phyloP scores from a whole-genome alignment of 352 stramenopile genomes.

The Pythium utonaiense region DNA sequence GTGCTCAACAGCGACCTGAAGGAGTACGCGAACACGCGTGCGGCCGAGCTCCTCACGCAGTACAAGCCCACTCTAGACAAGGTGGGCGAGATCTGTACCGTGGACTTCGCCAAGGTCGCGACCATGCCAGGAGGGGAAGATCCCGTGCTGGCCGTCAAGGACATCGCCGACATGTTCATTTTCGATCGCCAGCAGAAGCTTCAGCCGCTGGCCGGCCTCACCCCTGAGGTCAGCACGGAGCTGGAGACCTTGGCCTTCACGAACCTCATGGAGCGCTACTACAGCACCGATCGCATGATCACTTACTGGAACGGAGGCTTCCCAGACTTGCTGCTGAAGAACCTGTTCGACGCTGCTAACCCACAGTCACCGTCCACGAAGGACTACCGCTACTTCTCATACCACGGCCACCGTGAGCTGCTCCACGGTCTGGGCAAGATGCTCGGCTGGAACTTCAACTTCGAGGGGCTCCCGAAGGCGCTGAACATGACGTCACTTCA shows the following conservation, averaged over 20 bases:
- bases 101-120: constrained; percentile 54
- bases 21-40: constrained; percentile 53
- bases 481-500: constrained; percentile 65
- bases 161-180: constrained; percentile 81
- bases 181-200: constrained; percentile 73
- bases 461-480: constrained; percentile 57
- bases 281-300: constrained; percentile 68
- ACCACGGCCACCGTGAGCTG: constrained; percentile 78
- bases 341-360: constrained; percentile 50
- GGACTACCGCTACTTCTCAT: constrained; percentile 78
- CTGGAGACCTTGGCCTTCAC: constrained; percentile 73
- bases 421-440: constrained; percentile 77
- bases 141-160: constrained; percentile 72
- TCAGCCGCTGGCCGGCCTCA: constrained; percentile 48
- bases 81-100: constrained; percentile 54
- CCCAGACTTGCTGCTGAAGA: constrained; percentile 56
- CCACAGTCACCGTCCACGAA: constrained; percentile 37
- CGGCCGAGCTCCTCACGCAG: constrained; percentile 49
- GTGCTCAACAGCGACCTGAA: constrained; percentile 49
- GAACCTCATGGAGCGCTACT: constrained; percentile 86
- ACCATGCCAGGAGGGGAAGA: constrained; percentile 62
- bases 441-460: constrained; percentile 74
- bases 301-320: constrained; percentile 86
- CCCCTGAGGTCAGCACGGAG: constrained; percentile 40
- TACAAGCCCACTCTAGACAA: constrained; percentile 53